Evolutionary conservation across 768 basidiomycete species (phyloP).

Genomic region (Leccinum pellstonianum): DNA sequence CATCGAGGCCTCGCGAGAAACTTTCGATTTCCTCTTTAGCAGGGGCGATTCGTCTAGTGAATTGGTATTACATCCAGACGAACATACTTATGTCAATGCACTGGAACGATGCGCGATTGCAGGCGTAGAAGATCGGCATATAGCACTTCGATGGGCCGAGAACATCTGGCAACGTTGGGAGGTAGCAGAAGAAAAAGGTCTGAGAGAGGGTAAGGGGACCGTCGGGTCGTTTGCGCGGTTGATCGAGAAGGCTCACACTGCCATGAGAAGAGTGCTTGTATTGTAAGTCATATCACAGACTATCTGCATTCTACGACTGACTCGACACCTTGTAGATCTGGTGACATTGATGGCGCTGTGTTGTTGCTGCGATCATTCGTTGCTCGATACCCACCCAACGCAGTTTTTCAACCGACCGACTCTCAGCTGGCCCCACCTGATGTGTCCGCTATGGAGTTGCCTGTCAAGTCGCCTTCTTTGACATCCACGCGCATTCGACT

Average conservation of each 20-base stretch:
- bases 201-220: constrained; percentile 24
- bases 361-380: constrained; percentile 61
- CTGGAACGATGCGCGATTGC: constrained; percentile 61
- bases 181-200: constrained; percentile 41
- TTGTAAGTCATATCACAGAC: constrained; percentile 45
- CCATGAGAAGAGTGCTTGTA: constrained; percentile 63
- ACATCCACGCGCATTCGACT: constrained; percentile 15
- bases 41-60: constrained; percentile 20
- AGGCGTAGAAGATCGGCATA: constrained; percentile 42
- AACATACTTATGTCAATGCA: constrained; percentile 59
- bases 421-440: neutral
- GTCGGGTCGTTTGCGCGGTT: constrained; percentile 39
- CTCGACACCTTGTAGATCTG: constrained; percentile 37
- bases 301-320: constrained; percentile 3
- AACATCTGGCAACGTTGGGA: constrained; percentile 70
- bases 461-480: neutral
- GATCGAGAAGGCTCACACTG: constrained; percentile 67
- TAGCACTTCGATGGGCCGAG: constrained; percentile 52
- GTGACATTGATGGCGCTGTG: constrained; percentile 52
- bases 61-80: constrained; percentile 42
- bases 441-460: neutral
- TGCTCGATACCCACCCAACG: constrained; percentile 58
- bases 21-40: constrained; percentile 53
- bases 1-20: constrained; percentile 46
- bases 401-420: constrained; percentile 39